These are phyloP conservation scores for Aspergillus coremiiformis DNA, from an alignment of 495 filamentous ascomycete genomes.

Conservation along the genomic window DNA sequence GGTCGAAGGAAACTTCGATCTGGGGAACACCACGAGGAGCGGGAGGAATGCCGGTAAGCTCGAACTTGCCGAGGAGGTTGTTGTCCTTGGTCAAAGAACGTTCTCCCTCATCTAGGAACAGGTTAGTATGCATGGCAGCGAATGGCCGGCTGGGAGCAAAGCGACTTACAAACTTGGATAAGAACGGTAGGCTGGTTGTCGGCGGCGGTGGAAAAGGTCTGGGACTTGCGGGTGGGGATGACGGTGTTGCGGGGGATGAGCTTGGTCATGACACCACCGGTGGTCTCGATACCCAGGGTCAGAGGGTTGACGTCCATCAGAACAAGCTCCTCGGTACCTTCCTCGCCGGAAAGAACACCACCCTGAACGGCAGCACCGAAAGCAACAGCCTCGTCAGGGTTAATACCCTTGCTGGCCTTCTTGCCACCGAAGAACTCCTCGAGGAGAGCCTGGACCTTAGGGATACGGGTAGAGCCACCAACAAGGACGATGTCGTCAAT, in stretches of 20 bases:
- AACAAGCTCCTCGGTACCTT: conserved; percentile 67
- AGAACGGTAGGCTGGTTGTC: conserved; percentile 97
- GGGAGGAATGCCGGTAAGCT: conserved; percentile 89
- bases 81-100: conserved; percentile 94
- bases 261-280: conserved; percentile 97
- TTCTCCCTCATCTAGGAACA: conserved; percentile 69
- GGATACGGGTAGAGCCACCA: conserved; percentile 92
- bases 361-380: conserved; percentile 96
- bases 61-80: conserved; percentile 96
- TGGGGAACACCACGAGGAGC: conserved; percentile 94
- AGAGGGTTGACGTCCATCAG: conserved; percentile 98
- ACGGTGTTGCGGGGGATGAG: conserved; percentile 92
- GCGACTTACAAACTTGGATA: conserved; percentile 79
- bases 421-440: conserved; percentile 95
- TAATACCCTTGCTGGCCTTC: conserved; percentile 96
- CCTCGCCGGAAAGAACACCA: conserved; percentile 87
- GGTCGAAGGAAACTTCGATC: conserved; percentile 95
- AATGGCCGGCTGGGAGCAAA: too few relatives aligned
- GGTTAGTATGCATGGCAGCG: conserved; percentile 8
- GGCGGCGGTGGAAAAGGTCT: conserved; percentile 96
- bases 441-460: conserved; percentile 88
- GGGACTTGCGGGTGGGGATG: conserved; percentile 93
- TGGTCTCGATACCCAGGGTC: conserved; percentile 97
- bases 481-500: conserved; percentile 86
- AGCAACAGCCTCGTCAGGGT: conserved; percentile 96